Base-by-base conservation (phyloP, 2,329 filamentous ascomycete species). In the Metarhizium robertsii region DNA sequence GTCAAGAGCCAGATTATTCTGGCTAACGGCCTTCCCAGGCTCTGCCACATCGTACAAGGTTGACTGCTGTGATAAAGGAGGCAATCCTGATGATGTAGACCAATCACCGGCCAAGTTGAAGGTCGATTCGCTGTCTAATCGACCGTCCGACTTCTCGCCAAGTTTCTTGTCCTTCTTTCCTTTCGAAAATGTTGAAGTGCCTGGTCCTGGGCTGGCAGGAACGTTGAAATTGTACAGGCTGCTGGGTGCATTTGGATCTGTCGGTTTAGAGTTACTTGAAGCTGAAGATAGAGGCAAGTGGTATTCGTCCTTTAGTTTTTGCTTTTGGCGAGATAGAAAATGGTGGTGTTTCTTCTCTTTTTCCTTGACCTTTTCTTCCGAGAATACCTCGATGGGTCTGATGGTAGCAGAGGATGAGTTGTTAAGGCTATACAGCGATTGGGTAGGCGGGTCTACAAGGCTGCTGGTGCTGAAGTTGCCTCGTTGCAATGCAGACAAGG, bases 161-260 rank as follows among this genome's bases (percentile, higher is more conserved):
- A 87, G 86, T 68, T 86, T 87, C 75, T 92, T 95, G 66, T 96
- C 90, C 57, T 88, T 92, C 65, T 94, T 88, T 3, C 86, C 87
- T 71, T 94, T 95, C 42, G 85, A 79, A 67, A 97, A 95, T 36
- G 80, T 76, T 30, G 78, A 79, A 53, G 77, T 79, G 52, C 78
- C 79, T 14, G 85, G 83, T 0, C 80, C 85, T 1, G 88, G 87
- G 58, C 86, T 90, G 7, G 85, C 79, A 1, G 88, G 88, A 2
- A 88, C 71, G 56, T 84, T 87, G 69, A 92, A 92, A 59, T 84
- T 90, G 73, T 92, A 92, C 4, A 92, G 71, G 54, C 87, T 89
- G 61, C 83, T 86, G 0, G 88, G 87, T 3, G 87, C 87, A 64
- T 75, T 85, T 0, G 88, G 87, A 62, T 92, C 88, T 6, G 85